A percentile compares a stretch with the other conserved stretches of the same genome.
phyloP scores from a whole-genome alignment of 257 asterid genomes.

The Solanum virginianum region DNA sequence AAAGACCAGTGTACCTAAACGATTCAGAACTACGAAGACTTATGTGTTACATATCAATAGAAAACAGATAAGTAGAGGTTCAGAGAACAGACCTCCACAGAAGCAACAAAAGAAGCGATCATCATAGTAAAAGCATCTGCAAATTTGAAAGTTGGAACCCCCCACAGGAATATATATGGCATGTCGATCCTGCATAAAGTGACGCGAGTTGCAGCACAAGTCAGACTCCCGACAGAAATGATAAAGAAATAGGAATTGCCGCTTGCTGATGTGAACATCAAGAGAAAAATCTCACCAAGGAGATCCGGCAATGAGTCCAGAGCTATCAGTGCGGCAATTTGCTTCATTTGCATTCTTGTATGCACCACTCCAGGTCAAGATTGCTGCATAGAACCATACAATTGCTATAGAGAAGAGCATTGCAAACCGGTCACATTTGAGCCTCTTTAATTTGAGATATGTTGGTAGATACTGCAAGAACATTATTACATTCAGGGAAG shows the following conservation, averaged over 20 bases:
- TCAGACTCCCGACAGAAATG: not conserved
- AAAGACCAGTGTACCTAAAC: not conserved
- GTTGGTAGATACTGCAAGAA: conserved; percentile 46
- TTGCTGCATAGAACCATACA: conserved; percentile 52
- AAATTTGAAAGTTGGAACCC: conserved; percentile 61
- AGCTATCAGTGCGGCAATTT: conserved; percentile 39
- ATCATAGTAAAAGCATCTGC: conserved; percentile 40
- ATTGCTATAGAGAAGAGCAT: conserved; percentile 41
- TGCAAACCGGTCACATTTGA: conserved; percentile 44
- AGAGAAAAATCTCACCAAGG: conserved; percentile 35
- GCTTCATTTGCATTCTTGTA: conserved; percentile 20
- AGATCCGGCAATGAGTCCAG: conserved; percentile 38
- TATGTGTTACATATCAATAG: not conserved
- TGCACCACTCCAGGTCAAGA: conserved; percentile 57
- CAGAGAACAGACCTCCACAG: conserved; percentile 42
- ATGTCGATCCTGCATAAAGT: conserved; percentile 37
- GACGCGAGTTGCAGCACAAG: not conserved
- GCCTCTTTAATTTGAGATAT: conserved; percentile 34
- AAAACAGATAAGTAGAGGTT: not conserved
- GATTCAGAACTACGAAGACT: not conserved
- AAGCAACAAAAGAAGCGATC: conserved; percentile 57
- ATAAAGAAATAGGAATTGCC: not conserved
- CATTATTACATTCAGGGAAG: not conserved
- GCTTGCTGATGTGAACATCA: not conserved
- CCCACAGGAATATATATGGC: conserved; percentile 83